A percentile compares a stretch with the other conserved stretches of the same genome.
Conservation (phyloP, 371 early-diverging fungal genomes). For the Gilbertella persicaria region DNA sequence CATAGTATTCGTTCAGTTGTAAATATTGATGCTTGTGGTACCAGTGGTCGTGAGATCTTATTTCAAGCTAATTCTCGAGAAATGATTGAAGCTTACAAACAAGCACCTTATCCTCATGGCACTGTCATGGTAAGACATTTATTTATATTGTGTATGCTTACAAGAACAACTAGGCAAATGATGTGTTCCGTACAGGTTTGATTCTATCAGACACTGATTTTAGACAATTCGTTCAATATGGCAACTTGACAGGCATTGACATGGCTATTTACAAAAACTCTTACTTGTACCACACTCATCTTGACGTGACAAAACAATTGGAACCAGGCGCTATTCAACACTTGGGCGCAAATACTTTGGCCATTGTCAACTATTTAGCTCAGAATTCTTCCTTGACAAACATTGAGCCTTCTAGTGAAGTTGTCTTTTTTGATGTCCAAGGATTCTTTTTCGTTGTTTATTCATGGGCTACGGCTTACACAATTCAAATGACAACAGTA, state of each 20-base stretch:
- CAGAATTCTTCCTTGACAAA: slow-evolving; percentile 47
- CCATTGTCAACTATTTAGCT: slow-evolving; percentile 58
- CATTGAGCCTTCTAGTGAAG: slow-evolving; percentile 54
- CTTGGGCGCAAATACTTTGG: slow-evolving; percentile 70
- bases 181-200: slow-evolving; percentile 74
- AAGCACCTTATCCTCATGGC: slow-evolving; percentile 75
- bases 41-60: slow-evolving; percentile 69
- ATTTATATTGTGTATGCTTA: neutral
- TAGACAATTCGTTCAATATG: slow-evolving; percentile 74
- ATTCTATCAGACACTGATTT: slow-evolving; percentile 79
- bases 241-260: slow-evolving; percentile 68
- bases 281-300: slow-evolving; percentile 75
- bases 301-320: slow-evolving; percentile 62
- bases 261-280: slow-evolving; percentile 76
- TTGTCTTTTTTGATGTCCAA: slow-evolving; percentile 69
- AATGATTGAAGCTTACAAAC: slow-evolving; percentile 73
- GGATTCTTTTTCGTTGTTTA: slow-evolving; percentile 64
- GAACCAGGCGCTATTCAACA: slow-evolving; percentile 71
- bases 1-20: slow-evolving; percentile 63
- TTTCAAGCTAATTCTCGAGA: slow-evolving; percentile 76
- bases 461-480: slow-evolving; percentile 57
- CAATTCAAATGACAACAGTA: slow-evolving; percentile 44
- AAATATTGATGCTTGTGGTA: slow-evolving; percentile 78
- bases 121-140: slow-evolving; percentile 57
- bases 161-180: slow-evolving; percentile 55